Base-by-base conservation (phyloP, 441 rosid genomes). In the Pelargonium cotyledonis region DNA sequence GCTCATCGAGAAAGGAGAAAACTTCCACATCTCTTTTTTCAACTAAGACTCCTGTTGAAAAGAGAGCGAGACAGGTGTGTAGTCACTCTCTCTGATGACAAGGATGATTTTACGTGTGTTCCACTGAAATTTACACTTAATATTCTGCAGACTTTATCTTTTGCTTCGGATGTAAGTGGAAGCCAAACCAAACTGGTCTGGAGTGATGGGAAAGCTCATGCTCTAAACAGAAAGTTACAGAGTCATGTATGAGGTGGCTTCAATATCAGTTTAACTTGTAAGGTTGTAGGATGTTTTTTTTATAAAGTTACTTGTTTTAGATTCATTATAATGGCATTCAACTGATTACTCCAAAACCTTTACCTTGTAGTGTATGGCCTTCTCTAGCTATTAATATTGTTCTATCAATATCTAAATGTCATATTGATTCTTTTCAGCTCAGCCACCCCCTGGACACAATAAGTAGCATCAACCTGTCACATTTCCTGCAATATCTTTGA, bases 111-210 rank as follows among this genome's bases (percentile, higher is more conserved):
- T 64, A 40, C 6, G 18, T 65, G 41, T 19, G 5, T 65, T 9
- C 55, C 43, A 47, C 55, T 53, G 9, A 31, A 35, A 53, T 65
- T 40, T 23, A 66, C 43, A 23, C 7, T 66, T 29, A 14, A 64
- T 70, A 71, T 14, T 47, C 47, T 88, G 73, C 86, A 95, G 92
- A 81, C 84, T 69, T 82, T 92, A 63, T 82, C 94, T 70, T 92
- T 74, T 72, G 80, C 82, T 63, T 79, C 38, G 70, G 82, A 73
- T 68, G 89, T 80, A 74, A 78, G 71, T 73, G 92, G 89, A 75
- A 75, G 82, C 73, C 97, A 87, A 80, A 85, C 96, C 29, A 88
- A 82, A 84, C 87, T 95, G 58, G 86, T 95, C 58, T 92, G 98
- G 97, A 84, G 80, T 46, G 83, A 86, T n/a, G 80, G 80, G 81